Base-by-base conservation (phyloP, 176 grass and related monocot genomes). In the Ensete ventricosum region DNA sequence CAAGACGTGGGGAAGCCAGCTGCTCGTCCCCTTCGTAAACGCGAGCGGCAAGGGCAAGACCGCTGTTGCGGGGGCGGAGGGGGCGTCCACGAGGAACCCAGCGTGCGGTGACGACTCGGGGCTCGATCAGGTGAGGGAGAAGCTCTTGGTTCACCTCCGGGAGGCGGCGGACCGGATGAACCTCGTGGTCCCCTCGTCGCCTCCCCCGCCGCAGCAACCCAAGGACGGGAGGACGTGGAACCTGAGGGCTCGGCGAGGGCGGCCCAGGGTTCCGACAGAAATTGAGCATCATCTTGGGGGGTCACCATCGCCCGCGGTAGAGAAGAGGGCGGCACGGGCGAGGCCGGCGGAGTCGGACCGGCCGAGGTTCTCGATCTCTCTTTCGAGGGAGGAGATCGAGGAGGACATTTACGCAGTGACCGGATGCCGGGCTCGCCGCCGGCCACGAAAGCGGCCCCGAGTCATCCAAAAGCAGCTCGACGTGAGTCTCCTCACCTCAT, bases 361-460 rank as follows among this genome's bases (percentile, higher is more conserved):
- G 1, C 23, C 91, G 22, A 83, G 83, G 29, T 94, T 99, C 82
- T 91, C 90, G 9, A 74, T 93, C 69, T 76, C 82, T 58, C 88
- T 99, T 52, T 77, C 84, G 5, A 67, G 25, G 11, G 95, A 91
- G 71, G 95, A 99, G 90, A 94, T 99, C 69, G 88, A 89, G n/a
- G 95, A 99, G 90, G 95, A 99, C 82, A 58, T 99, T 70, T 99
- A 94, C 83, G 73, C 95, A 19, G 69, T 99, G 64, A 94, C 95
- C 16, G 95, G 86, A 54, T 82, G 80, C 0, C 82, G 95, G 25
- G 84, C 95, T 34, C 90, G 88, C 71, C 95, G 90, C 80, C 95
- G 90, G 13, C 91, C 90, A 8, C 67, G 54, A 17, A 84, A 88
- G 70, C 84, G 86, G 13, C 82, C 95, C 48, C 85, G 88, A 54